Conservation (phyloP, 306 rosid species). For the Quercus glauca region DNA sequence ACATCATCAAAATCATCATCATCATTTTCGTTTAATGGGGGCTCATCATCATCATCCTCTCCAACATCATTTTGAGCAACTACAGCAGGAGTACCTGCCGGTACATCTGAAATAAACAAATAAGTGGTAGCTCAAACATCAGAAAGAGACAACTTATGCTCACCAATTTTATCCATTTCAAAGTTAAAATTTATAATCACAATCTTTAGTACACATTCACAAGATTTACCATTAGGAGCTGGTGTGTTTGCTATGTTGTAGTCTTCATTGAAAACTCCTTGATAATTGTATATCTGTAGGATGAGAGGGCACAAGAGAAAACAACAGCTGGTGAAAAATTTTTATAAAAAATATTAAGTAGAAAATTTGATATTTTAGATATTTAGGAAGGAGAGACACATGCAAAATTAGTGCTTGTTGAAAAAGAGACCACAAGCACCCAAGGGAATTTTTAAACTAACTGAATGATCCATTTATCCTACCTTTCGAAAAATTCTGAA, state of each 20-base stretch:
- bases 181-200: conserved; percentile 7
- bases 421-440: neutral
- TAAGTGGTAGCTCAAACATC: neutral
- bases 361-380: neutral
- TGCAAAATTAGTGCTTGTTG: neutral
- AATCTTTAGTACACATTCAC: conserved; percentile 13
- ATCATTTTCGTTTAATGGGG: conserved; percentile 90
- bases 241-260: conserved; percentile 94
- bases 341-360: neutral
- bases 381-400: neutral
- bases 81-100: conserved; percentile 79
- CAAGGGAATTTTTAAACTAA: neutral
- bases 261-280: conserved; percentile 76
- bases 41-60: conserved; percentile 83
- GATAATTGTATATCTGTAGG: conserved; percentile 83
- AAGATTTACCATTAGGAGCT: conserved; percentile 73
- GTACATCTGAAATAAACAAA: conserved; percentile 45
- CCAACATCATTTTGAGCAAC: conserved; percentile 41
- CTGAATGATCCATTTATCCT: neutral
- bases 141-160: neutral
- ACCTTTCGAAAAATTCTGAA: neutral
- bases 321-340: conserved; percentile 9
- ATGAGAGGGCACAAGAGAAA: conserved; percentile 14
- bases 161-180: conserved; percentile 6
- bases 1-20: conserved; percentile 94